Percentiles rank a stretch among this genome's conserved stretches.
phyloP scores from a whole-genome alignment of 1,284 basidiomycete species.

The Pseudozyma tsukubaensis region DNA sequence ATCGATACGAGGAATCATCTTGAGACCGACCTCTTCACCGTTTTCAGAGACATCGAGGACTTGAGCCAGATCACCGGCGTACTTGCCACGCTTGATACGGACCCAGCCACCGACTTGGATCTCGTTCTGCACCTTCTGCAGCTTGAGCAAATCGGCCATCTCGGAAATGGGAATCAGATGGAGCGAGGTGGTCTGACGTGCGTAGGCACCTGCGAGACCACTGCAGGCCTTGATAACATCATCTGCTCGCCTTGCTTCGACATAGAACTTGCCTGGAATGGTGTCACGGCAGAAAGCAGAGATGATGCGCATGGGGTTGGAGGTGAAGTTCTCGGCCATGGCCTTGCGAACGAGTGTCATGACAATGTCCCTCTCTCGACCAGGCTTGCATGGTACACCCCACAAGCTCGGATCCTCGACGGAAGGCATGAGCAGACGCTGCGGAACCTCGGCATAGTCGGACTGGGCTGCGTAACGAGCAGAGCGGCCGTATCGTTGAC shows the following conservation, averaged over 20 bases:
- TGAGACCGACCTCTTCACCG: conserved; percentile 91
- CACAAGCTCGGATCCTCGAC: conserved; percentile 95
- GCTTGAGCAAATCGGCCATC: conserved; percentile 95
- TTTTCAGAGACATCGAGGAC: conserved; percentile 93
- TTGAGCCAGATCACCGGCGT: conserved; percentile 93
- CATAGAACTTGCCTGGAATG: conserved; percentile 92
- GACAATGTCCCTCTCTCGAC: conserved; percentile 90
- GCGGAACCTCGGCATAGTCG: conserved; percentile 83
- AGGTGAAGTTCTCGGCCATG: conserved; percentile 72
- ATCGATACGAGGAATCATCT: conserved; percentile 96
- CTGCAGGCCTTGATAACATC: conserved; percentile 86
- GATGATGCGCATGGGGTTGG: conserved; percentile 82
- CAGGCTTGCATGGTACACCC: conserved; percentile 94
- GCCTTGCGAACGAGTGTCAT: conserved; percentile 94
- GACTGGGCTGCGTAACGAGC: conserved; percentile 66
- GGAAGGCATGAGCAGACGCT: conserved; percentile 94
- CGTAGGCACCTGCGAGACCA: conserved; percentile 91
- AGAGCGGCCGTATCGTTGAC: conserved; percentile 79
- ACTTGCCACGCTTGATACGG: conserved; percentile 91
- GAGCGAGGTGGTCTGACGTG: conserved; percentile 74
- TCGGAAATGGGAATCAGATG: conserved; percentile 94
- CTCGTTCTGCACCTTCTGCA: conserved; percentile 91
- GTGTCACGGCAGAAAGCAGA: conserved; percentile 97
- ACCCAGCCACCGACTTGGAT: conserved; percentile 93
- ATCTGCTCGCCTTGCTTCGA: conserved; percentile 89